These are phyloP conservation scores for Schizophyllum amplum DNA, from an alignment of 1,284 basidiomycete species.

Conservation along the genomic window DNA sequence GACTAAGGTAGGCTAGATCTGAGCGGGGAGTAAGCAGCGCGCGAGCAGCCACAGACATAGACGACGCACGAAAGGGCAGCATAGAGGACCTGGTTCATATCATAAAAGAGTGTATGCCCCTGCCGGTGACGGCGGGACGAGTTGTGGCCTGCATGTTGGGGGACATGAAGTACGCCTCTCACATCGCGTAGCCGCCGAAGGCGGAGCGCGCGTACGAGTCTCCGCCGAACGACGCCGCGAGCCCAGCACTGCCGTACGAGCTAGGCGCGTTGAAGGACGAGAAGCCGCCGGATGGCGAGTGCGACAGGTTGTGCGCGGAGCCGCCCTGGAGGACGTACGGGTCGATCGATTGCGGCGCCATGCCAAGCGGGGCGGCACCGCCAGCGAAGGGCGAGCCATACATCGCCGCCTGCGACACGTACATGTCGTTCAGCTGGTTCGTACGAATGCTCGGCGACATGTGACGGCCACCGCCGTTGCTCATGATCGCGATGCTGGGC, in stretches of 20 bases:
- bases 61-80: background rate
- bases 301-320: slow-evolving; percentile 49
- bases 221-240: background rate
- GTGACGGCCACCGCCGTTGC: slow-evolving; percentile 49
- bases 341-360: slow-evolving; percentile 63
- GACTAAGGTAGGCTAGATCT: background rate
- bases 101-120: background rate
- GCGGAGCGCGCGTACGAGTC: background rate
- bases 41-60: background rate
- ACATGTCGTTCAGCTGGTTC: slow-evolving; percentile 60
- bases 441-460: slow-evolving; percentile 43
- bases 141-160: background rate
- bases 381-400: slow-evolving; percentile 50
- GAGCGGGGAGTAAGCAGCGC: background rate
- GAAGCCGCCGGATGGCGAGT: background rate
- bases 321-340: slow-evolving; percentile 70
- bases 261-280: background rate
- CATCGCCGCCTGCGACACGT: slow-evolving; percentile 51
- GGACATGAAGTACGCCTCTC: background rate
- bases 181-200: background rate
- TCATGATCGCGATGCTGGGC: slow-evolving; percentile 49
- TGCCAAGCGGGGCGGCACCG: slow-evolving; percentile 45
- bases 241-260: background rate
- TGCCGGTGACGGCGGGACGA: background rate
- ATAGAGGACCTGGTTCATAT: background rate